phyloP scores from a whole-genome alignment of 139 green algal genomes.

The Closterium sp. region DNA sequence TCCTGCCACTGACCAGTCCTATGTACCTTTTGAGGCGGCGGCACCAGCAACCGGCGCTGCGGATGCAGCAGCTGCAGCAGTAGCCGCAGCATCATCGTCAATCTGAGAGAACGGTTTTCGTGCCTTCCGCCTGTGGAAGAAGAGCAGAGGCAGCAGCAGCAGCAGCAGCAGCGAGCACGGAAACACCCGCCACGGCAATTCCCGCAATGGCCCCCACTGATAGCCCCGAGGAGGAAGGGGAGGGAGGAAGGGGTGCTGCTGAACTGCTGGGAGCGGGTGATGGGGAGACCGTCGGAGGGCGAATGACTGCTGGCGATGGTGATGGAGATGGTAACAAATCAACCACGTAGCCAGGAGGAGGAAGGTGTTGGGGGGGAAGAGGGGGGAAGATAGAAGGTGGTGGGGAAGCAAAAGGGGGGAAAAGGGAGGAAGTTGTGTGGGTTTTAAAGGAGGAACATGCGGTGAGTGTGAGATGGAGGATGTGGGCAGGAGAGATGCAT shows the following conservation, averaged over 20 bases:
- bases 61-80: neutral
- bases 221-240: neutral
- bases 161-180: neutral
- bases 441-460: no score
- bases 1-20: no score
- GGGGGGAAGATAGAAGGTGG: no score
- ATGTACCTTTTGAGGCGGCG: no score
- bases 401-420: neutral
- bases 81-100: neutral
- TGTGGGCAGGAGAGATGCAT: no score
- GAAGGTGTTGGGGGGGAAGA: no score
- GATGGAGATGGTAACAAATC: neutral
- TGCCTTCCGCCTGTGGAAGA: neutral
- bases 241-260: neutral
- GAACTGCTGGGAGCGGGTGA: neutral
- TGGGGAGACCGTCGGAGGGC: no score
- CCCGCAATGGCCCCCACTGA: neutral
- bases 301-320: neutral
- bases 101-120: neutral
- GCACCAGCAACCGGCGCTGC: neutral
- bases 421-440: no score
- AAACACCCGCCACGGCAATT: neutral
- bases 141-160: neutral
- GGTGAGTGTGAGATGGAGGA: no score
- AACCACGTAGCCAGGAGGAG: neutral